Percentiles rank a stretch among this genome's conserved stretches.
These are phyloP conservation scores for Pseudogymnoascus sp. DNA, from an alignment of 2,329 filamentous ascomycete species.

Conservation along the genomic window DNA sequence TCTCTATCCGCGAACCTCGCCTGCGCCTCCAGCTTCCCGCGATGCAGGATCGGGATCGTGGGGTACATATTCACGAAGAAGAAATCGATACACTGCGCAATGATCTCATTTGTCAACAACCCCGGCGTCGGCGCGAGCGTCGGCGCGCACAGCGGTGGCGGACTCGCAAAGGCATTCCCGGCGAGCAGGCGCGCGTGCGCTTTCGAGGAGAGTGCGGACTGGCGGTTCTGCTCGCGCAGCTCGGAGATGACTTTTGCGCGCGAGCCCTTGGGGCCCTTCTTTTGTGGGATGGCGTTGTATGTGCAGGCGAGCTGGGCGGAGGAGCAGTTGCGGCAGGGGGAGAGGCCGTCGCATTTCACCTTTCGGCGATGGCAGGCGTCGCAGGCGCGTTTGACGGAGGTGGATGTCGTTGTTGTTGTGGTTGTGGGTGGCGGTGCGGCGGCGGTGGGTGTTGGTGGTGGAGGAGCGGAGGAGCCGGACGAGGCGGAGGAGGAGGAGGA, in stretches of 20 bases:
- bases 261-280: slow-evolving; percentile 69
- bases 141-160: slow-evolving; percentile 38
- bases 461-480: not conserved
- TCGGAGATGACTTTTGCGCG: slow-evolving; percentile 71
- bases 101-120: slow-evolving; percentile 53
- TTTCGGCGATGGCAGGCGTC: slow-evolving; percentile 69
- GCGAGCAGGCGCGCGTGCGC: slow-evolving; percentile 55
- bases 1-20: slow-evolving; percentile 54
- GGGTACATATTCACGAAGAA: slow-evolving; percentile 63
- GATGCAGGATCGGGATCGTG: slow-evolving; percentile 56
- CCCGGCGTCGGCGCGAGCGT: slow-evolving; percentile 50
- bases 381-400: slow-evolving; percentile 51
- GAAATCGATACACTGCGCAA: slow-evolving; percentile 60
- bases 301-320: slow-evolving; percentile 62
- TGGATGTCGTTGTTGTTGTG: slow-evolving; percentile 20
- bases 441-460: not conserved
- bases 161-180: slow-evolving; percentile 32
- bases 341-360: slow-evolving; percentile 65
- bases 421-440: not conserved
- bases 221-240: slow-evolving; percentile 60
- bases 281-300: slow-evolving; percentile 68
- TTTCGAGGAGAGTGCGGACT: slow-evolving; percentile 56
- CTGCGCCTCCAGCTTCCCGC: slow-evolving; percentile 50
- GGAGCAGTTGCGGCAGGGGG: slow-evolving; percentile 64
- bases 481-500: not conserved